Base-by-base conservation (phyloP, 176 grass and related monocot genomes). In the Juncus inflexus region DNA sequence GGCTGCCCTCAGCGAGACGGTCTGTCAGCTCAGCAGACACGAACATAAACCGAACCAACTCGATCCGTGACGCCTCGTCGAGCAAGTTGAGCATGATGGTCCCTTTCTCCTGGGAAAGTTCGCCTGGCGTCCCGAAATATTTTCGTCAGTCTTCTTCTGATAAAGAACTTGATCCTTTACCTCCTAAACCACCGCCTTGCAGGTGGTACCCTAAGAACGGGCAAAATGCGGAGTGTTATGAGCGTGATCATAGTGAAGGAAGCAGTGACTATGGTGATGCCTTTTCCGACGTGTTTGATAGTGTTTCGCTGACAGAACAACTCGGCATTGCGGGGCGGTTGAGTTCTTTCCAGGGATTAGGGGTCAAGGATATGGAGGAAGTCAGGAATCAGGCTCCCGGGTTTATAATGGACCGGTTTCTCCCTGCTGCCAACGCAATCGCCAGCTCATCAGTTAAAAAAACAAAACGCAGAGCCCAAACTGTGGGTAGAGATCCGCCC, bases 31-130 rank as follows among this genome's bases (percentile, higher is more conserved):
- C 81, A 11, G 2, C 55, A 14, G 76, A 76, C 47, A 64, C 67
- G 66, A 52, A 55, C 9, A 60, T 55, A 43, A 59, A 59, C 58
- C 57, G 55, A 80, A 55, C 12, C 15, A 41, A 78, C 52, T 76
- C 77, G 58, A 37, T 59, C 60, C 51, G 37, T 16, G 73, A 66
- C 2, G 35, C 78, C 35, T 86, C 86, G 49, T 81, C 71, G 50
- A 60, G 68, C 12, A 71, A 71, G 68, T 61, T 86, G 16, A 74
- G 78, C 12, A 87, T 76, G 38, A 80, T 77, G 0, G 84, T 96
- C 11, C 91, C 91, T 1, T 96, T 96, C 69, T 96, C 87, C 11
- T 96, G 91, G 91, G 91, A 96, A 79, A 90, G 84, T 77, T 96
- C 91, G 2, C 91, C 91, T 0, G 87, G 91, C 14, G 87, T 96